Conservation (phyloP, 441 rosid genomes). For the Syzygium malaccense region DNA sequence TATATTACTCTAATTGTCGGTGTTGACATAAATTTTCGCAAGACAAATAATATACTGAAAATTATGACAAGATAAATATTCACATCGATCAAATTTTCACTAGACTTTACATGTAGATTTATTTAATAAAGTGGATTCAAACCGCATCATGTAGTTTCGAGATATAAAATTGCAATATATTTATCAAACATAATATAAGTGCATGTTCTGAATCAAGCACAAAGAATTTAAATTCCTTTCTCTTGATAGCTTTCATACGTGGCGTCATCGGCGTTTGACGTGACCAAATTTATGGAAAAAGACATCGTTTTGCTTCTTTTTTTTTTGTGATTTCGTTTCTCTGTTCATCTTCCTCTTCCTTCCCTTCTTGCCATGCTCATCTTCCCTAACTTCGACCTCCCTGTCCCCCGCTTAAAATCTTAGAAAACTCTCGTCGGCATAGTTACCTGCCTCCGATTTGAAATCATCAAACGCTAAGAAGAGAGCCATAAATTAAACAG, state of each 20-base stretch:
- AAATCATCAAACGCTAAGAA: background rate
- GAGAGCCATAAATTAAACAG: background rate
- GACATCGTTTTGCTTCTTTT: too few species aligned
- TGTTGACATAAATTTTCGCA: rapidly evolving
- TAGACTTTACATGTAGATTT: background rate
- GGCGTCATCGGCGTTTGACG: too few species aligned
- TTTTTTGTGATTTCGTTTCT: too few species aligned
- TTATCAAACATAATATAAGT: background rate
- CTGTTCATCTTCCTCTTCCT: background rate
- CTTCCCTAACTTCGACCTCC: background rate
- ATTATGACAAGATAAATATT: background rate
- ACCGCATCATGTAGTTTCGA: background rate
- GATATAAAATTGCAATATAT: background rate
- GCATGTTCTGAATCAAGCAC: background rate
- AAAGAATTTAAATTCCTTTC: background rate
- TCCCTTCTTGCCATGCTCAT: background rate
- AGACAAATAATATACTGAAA: background rate
- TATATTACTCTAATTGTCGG: background rate
- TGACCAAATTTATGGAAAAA: too few species aligned
- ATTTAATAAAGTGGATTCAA: background rate
- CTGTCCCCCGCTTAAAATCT: background rate
- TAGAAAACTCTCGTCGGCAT: background rate
- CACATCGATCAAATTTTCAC: background rate
- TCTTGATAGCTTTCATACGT: background rate
- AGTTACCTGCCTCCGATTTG: background rate